These are phyloP conservation scores for Botrytis squamosa DNA, from an alignment of 2,329 filamentous ascomycete species.

Conservation along the genomic window DNA sequence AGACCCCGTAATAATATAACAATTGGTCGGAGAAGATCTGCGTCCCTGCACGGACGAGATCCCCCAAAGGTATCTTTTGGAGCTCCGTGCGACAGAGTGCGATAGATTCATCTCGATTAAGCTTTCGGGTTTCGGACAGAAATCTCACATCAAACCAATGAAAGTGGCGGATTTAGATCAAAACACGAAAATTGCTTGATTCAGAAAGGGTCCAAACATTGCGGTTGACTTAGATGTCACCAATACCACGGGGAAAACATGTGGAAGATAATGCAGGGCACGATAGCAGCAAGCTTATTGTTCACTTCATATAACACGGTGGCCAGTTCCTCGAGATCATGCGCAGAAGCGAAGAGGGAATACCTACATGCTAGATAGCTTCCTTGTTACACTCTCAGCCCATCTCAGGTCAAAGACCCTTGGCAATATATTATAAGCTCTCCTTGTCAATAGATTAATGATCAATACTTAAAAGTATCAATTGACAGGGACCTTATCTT, in stretches of 20 bases:
- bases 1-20: background rate
- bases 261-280: background rate
- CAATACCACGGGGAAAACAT: background rate
- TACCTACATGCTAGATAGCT: background rate
- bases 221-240: background rate
- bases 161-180: background rate
- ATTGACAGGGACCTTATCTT: background rate
- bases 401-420: background rate
- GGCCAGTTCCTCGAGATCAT: background rate
- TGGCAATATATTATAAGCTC: background rate
- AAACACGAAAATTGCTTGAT: background rate
- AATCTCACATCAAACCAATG: background rate
- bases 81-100: background rate
- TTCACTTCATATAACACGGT: background rate
- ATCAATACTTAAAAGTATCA: background rate
- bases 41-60: constrained; percentile 4
- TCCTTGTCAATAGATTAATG: background rate
- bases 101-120: background rate
- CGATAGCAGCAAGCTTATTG: background rate
- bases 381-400: background rate
- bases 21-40: background rate
- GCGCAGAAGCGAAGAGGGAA: background rate
- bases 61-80: background rate
- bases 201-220: background rate
- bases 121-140: background rate